These are phyloP conservation scores for Beauveria rudraprayagi DNA, from an alignment of 2,329 filamentous ascomycete genomes.

Conservation along the genomic window DNA sequence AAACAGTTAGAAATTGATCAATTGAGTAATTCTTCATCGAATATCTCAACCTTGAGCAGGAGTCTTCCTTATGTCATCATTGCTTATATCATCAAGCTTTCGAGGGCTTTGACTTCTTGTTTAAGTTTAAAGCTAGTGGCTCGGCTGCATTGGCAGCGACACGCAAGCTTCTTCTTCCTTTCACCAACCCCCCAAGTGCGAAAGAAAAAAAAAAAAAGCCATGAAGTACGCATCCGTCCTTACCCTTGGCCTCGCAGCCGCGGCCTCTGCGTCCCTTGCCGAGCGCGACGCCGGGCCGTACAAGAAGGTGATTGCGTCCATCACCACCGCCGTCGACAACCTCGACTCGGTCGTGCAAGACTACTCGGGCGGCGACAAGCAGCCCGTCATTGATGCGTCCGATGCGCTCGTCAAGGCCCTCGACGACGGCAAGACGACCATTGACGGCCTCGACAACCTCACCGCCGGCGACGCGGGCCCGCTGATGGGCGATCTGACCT, in stretches of 20 bases:
- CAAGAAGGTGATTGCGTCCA: slow-evolving; percentile 6
- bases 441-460: slow-evolving; percentile 1
- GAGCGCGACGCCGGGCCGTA: slow-evolving; percentile 8
- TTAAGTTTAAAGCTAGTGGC: background rate
- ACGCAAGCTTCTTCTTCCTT: background rate
- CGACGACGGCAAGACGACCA: slow-evolving; percentile 6
- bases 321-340: slow-evolving; percentile 2
- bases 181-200: background rate
- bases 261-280: slow-evolving; percentile 1
- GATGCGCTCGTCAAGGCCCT: slow-evolving; percentile 8
- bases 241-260: background rate
- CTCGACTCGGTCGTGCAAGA: slow-evolving; percentile 6
- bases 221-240: slow-evolving; percentile 2
- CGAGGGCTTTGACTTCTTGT: background rate
- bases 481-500: background rate
- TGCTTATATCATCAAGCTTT: background rate
- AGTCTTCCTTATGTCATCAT: background rate
- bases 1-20: too few relatives aligned
- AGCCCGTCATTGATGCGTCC: slow-evolving; percentile 5
- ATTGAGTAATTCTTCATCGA: background rate
- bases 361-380: slow-evolving; percentile 5
- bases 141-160: background rate
- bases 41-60: background rate
- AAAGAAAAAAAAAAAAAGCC: background rate
- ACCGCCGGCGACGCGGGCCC: background rate